Base-by-base conservation (phyloP, 2,329 filamentous ascomycete species). In the Atkinsonella hypoxylon region DNA sequence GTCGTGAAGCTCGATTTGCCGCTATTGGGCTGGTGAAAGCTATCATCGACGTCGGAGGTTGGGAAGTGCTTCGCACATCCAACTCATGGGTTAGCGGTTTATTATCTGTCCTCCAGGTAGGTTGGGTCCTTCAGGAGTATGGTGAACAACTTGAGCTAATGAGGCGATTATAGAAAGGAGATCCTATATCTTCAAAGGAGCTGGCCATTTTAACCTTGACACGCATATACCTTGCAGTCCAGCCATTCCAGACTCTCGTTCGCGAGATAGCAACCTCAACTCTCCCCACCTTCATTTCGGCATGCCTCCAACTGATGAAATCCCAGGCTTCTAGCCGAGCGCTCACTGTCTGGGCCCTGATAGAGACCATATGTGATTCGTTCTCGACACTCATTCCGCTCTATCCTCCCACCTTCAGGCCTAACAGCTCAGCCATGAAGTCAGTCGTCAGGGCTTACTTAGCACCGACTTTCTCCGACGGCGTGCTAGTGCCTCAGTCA, bases 261-360 rank as follows among this genome's bases (percentile, higher is more conserved):
- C 79, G 91, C 58, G 90, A 96, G 63, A 87, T 96, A 54, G 90
- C 87, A 1, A 95, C 89, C 0, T 89, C 89, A 2, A 87, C 81
- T 3, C 70, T 96, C 18, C 81, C 87, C 1, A 70, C 77, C 1
- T 95, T 91, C 60, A 76, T 90, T 44, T 82, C 79, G 0, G 75
- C 84, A 3, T 89, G 85, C 58, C 67, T 95, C 43, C 81, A 84
- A 59, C 73, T 91, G 43, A 68, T 78, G 62, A 73, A 81, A 56
- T 63, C 69, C 0, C 64, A 70, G 0, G 64, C 71, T 2, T 51
- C 59, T 10, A 59, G 53, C 13, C 57, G 59, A 39, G 48, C 53
- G 9, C 47, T 57, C 1, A 51, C 67, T 12, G 74, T 73, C 45
- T 61, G 63, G 54, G 66, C 72, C 11, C 69, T 89, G 36, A 65